Evolutionary conservation across 1,139 yeast species (phyloP), one percentile per base, ranked within the genome.

Genomic region (Sugiyamaella pinicola): DNA sequence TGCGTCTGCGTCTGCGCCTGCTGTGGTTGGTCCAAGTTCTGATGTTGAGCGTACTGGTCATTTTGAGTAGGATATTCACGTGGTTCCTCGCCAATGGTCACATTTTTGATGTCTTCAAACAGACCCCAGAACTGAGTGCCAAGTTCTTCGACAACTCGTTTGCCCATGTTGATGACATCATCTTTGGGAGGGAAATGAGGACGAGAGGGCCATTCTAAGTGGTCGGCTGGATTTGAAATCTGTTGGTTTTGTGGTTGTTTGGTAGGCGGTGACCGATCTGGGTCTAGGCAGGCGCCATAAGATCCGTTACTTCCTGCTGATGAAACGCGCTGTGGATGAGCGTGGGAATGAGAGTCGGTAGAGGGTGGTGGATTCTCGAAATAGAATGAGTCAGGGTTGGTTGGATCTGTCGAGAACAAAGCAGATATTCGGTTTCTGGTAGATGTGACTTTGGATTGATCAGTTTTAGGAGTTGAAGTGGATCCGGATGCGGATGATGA

Each of bases 71-170:
- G 44, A 15, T 31, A 38, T 31, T 58, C 59, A 9, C 64, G 53
- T 1, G 61, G 58, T 19, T 60, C 66, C 21, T 63, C 67, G 2
- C 71, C 71, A 47, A 67, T 60, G 0, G 72, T 63, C 7, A 67
- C 71, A 24, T 64, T 66, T 52, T 62, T 60, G 8, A 69, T 69
- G 47, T 69, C 73, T 24, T 68, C 72, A 46, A 68, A 60, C 9
- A 69, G 60, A 1, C 71, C 67, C 71, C 71, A 68, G 52, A 69
- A 66, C 53, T 68, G 72, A 15, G 65, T 53, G 15, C 70, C 69
- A 6, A 69, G 60, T 48, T 66, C 72, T 39, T 66, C 71, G 6
- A 69, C 70, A 9, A 69, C 71, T 5, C 71, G 60, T 15, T 61
- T 59, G 39, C 72, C 70, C 64, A 66, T 62, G 40, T 61, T 61